phyloP scores from a whole-genome alignment of 345 rosid genomes.

The Hypericum perforatum region DNA sequence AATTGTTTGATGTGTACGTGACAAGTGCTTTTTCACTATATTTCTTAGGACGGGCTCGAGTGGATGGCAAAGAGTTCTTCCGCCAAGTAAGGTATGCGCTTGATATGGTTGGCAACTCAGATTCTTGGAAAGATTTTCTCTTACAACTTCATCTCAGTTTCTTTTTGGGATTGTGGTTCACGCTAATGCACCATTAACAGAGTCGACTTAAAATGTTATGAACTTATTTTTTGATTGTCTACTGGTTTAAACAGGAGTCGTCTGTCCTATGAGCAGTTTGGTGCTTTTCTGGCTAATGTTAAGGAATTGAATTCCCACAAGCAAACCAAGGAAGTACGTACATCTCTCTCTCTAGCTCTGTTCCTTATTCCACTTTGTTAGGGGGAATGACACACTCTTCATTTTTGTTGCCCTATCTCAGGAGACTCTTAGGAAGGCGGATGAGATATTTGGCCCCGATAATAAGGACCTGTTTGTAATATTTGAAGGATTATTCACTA shows the following conservation, averaged over 20 bases:
- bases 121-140: too few relatives aligned
- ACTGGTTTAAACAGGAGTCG: conserved; percentile 40
- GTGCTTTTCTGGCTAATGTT: conserved; percentile 81
- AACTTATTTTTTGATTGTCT: neutral
- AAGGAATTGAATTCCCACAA: conserved; percentile 91
- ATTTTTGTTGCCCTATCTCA: conserved; percentile 14
- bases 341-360: conserved; percentile 1
- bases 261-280: conserved; percentile 81
- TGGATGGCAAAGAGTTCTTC: conserved; percentile 94
- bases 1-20: neutral
- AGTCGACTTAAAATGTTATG: neutral
- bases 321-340: conserved; percentile 68
- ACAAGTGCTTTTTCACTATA: neutral
- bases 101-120: neutral
- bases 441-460: conserved; percentile 70
- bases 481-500: conserved; percentile 77
- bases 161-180: neutral
- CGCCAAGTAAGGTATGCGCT: conserved; percentile 78
- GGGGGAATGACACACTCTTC: neutral
- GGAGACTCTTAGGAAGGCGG: conserved; percentile 83
- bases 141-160: neutral
- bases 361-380: neutral
- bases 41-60: conserved; percentile 62
- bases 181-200: too few relatives aligned
- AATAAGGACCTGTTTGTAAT: conserved; percentile 69